phyloP scores from a whole-genome alignment of 805 yeast species.

The Yamadazyma ubonensis region DNA sequence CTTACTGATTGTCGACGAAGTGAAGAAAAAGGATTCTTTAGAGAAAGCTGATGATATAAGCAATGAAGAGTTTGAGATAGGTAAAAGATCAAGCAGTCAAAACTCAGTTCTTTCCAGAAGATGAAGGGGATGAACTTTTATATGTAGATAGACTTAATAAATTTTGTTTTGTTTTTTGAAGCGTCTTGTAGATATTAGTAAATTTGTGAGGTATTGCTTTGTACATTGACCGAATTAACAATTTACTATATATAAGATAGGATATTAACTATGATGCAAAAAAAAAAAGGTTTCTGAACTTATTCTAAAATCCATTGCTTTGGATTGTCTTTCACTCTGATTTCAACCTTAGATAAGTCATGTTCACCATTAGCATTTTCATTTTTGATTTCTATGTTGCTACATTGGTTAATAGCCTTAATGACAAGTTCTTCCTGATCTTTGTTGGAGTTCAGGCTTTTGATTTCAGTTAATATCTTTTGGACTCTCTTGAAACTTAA shows the following conservation, averaged over 20 bases:
- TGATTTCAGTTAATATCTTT: slow-evolving; percentile 45
- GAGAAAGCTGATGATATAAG: slow-evolving; percentile 1
- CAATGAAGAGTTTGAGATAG: slow-evolving; percentile 3
- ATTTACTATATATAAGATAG: slow-evolving; percentile 10
- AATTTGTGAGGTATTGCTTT: neutral
- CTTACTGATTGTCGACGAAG: slow-evolving; percentile 30
- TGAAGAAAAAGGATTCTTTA: slow-evolving; percentile 7
- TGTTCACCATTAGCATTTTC: slow-evolving; percentile 33
- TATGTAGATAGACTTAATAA: too few species aligned
- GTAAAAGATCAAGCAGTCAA: neutral
- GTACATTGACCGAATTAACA: slow-evolving; percentile 8
- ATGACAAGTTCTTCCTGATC: slow-evolving; percentile 37
- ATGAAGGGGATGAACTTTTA: neutral
- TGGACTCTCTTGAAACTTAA: slow-evolving; percentile 76
- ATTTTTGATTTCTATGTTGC: slow-evolving; percentile 48
- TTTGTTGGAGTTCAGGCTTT: slow-evolving; percentile 25
- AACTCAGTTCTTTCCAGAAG: neutral
- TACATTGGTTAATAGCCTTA: slow-evolving; percentile 54
- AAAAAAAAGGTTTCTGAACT: slow-evolving; percentile 5
- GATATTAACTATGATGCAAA: slow-evolving; percentile 8
- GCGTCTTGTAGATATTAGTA: neutral
- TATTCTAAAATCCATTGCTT: slow-evolving; percentile 62
- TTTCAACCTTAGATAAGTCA: slow-evolving; percentile 48
- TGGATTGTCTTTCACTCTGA: slow-evolving; percentile 60
- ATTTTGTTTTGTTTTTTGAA: neutral